These are phyloP conservation scores for Lumnitzera racemosa DNA, from an alignment of 345 rosid species.

Conservation along the genomic window DNA sequence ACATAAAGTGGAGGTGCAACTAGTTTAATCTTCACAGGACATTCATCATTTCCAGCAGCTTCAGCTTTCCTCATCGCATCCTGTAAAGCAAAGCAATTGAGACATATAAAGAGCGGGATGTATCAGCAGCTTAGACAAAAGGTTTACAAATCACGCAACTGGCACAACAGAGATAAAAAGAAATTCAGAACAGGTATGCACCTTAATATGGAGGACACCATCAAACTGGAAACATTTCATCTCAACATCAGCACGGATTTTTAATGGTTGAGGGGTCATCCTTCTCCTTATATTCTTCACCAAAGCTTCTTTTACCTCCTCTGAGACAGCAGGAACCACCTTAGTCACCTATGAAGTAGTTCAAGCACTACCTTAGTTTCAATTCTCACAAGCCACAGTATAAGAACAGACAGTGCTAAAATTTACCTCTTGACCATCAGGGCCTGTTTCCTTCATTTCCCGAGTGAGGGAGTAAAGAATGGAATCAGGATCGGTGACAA, in stretches of 20 bases:
- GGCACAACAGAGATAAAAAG: neutral
- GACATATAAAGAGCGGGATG: neutral
- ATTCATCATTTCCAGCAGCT: conserved; percentile 81
- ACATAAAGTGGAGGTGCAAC: conserved; percentile 98
- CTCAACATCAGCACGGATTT: conserved; percentile 91
- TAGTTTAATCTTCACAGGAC: conserved; percentile 92
- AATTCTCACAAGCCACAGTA: neutral
- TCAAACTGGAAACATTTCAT: conserved; percentile 98
- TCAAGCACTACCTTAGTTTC: conserved; percentile 4
- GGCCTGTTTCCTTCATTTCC: conserved; percentile 79
- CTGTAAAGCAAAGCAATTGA: conserved; percentile 29
- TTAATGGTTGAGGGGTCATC: conserved; percentile 96
- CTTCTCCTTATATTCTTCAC: conserved; percentile 84
- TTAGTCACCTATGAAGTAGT: conserved; percentile 46
- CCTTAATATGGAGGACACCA: conserved; percentile 97
- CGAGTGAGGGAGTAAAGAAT: conserved; percentile 71
- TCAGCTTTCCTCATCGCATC: conserved; percentile 96
- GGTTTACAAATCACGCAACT: neutral
- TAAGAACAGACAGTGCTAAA: conserved; percentile 4
- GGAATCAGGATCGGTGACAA: conserved; percentile 86
- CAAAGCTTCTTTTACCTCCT: conserved; percentile 79
- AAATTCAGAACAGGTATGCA: conserved; percentile 8
- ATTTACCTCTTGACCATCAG: conserved; percentile 84
- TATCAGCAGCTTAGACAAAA: neutral
- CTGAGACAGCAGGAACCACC: conserved; percentile 80